Percentiles rank a stretch among this genome's conserved stretches.
Evolutionary conservation across 495 filamentous ascomycete species (phyloP).

Genomic region (Aspergillus panamensis): DNA sequence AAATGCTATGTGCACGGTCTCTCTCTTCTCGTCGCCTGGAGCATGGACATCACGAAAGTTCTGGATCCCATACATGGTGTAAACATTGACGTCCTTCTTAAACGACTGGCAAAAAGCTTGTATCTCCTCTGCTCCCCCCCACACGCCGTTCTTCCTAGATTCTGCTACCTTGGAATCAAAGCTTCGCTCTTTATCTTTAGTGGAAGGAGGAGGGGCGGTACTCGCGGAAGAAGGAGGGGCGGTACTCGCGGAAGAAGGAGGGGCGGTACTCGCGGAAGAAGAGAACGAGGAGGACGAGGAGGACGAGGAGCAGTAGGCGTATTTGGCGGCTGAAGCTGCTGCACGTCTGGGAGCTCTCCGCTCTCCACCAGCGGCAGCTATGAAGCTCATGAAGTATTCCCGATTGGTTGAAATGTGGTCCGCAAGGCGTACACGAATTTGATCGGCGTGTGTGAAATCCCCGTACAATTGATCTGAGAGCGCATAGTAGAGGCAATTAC

Average conservation of each 20-base stretch:
- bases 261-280: slow-evolving; percentile 32
- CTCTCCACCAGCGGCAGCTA: slow-evolving; percentile 56
- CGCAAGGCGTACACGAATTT: slow-evolving; percentile 60
- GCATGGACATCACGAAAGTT: slow-evolving; percentile 48
- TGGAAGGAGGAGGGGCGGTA: slow-evolving; percentile 36
- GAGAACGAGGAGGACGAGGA: too few relatives aligned
- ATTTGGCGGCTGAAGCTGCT: slow-evolving; percentile 39
- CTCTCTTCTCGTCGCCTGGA: slow-evolving; percentile 36
- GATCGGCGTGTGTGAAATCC: slow-evolving; percentile 52
- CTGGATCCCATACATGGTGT: slow-evolving; percentile 47
- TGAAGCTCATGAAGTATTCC: slow-evolving; percentile 64
- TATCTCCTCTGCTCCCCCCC: slow-evolving; percentile 71
- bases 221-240: slow-evolving; percentile 31
- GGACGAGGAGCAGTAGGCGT: slow-evolving; percentile 38
- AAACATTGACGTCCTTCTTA: slow-evolving; percentile 62
- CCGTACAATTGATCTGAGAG: slow-evolving; percentile 73
- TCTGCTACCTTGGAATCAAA: slow-evolving; percentile 59
- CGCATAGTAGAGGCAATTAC: slow-evolving; percentile 76
- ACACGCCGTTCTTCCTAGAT: slow-evolving; percentile 61
- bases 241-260: slow-evolving; percentile 30
- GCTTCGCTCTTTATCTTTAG: slow-evolving; percentile 56
- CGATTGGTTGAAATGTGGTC: slow-evolving; percentile 59
- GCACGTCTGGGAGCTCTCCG: slow-evolving; percentile 62
- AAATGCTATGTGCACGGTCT: slow-evolving; percentile 63
- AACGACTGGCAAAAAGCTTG: slow-evolving; percentile 63